These are phyloP conservation scores for Syzygium grande DNA, from an alignment of 345 rosid genomes.

Conservation along the genomic window DNA sequence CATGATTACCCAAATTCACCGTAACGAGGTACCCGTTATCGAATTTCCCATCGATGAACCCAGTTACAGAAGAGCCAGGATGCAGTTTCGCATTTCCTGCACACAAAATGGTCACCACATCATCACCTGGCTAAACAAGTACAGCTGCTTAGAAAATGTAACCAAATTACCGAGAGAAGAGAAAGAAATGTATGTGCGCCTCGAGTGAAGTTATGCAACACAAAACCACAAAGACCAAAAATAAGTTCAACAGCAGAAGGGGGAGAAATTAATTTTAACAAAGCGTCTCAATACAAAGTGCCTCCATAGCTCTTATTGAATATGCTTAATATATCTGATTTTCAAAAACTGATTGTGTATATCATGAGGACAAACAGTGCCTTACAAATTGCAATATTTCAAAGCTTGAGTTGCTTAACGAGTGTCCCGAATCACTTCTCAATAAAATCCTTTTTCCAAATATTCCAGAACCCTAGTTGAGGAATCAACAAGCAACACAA, in stretches of 20 bases:
- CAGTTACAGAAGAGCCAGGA: conserved; percentile 47
- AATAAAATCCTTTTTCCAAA: neutral
- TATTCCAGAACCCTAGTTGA: neutral
- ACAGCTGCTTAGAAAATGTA: neutral
- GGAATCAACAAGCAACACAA: neutral
- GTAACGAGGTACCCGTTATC: conserved; percentile 68
- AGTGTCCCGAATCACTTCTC: neutral
- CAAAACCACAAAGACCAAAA: neutral
- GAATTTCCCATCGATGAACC: conserved; percentile 79
- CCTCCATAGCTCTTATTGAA: neutral
- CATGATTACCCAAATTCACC: conserved; percentile 37
- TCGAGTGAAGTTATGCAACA: neutral
- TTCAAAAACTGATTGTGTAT: neutral
- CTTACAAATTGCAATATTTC: neutral
- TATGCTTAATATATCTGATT: neutral
- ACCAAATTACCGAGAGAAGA: neutral
- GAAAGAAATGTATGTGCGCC: neutral
- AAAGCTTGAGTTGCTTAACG: neutral
- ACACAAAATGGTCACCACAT: neutral
- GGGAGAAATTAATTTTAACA: neutral
- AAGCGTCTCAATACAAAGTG: neutral
- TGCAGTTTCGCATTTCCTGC: conserved; percentile 34
- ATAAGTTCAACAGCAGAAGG: neutral
- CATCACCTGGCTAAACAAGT: neutral
- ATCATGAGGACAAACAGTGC: neutral